These are phyloP conservation scores for Phellopilus nigrolimitatus DNA, from an alignment of 1,284 basidiomycete species.

Conservation along the genomic window DNA sequence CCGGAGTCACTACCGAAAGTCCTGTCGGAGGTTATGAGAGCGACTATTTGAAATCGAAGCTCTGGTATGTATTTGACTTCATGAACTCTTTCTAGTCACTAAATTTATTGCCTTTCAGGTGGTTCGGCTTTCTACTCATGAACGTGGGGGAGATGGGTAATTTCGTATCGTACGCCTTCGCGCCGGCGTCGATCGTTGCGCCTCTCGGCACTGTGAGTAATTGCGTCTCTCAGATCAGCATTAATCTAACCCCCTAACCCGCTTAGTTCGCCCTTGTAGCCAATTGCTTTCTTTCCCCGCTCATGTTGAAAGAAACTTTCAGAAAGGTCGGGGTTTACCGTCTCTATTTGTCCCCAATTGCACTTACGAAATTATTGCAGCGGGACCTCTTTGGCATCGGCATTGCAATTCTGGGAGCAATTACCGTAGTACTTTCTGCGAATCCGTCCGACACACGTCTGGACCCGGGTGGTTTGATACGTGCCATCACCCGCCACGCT, in stretches of 20 bases:
- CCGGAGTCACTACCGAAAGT: conserved; percentile 30
- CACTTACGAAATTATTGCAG: conserved; percentile 28
- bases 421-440: conserved; percentile 86
- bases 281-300: conserved; percentile 91
- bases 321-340: conserved; percentile 45
- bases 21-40: conserved; percentile 36
- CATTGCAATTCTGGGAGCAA: conserved; percentile 79
- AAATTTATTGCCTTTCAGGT: conserved; percentile 49
- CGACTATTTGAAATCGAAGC: conserved; percentile 75
- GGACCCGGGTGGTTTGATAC: conserved; percentile 63
- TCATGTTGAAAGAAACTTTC: conserved; percentile 78
- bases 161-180: conserved; percentile 85
- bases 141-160: conserved; percentile 90
- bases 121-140: conserved; percentile 87
- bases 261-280: conserved; percentile 82
- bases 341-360: conserved; percentile 13
- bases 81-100: conserved; percentile 1
- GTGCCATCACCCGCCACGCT: conserved; percentile 62
- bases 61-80: conserved; percentile 53
- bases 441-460: conserved; percentile 68
- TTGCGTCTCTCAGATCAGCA: conserved; percentile 1
- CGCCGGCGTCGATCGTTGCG: conserved; percentile 92
- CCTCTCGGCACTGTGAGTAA: conserved; percentile 85
- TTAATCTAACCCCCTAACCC: conserved; percentile 16
- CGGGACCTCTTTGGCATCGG: conserved; percentile 85